These are phyloP conservation scores for Volvox africanus DNA, from an alignment of 139 green algal species.

Conservation along the genomic window DNA sequence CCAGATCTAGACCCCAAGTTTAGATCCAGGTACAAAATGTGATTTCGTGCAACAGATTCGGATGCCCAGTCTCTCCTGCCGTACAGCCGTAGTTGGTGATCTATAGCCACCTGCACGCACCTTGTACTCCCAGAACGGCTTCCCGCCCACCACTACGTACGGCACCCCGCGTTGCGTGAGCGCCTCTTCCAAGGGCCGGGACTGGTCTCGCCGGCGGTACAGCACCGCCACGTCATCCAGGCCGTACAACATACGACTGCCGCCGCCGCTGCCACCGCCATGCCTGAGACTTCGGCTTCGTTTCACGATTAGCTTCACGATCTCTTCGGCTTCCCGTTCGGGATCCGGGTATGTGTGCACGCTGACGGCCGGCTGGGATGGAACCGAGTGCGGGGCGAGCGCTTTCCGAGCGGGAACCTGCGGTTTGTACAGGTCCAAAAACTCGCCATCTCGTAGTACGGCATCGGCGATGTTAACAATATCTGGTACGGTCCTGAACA, in stretches of 20 bases:
- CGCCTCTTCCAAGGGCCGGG: conserved; percentile 14
- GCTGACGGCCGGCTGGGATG: background rate
- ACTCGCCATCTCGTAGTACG: background rate
- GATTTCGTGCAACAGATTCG: too few relatives aligned
- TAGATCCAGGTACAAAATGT: too few relatives aligned
- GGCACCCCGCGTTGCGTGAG: background rate
- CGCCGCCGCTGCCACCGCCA: background rate
- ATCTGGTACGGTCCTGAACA: conserved; percentile 10
- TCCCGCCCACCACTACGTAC: conserved; percentile 27
- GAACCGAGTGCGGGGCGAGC: too few relatives aligned
- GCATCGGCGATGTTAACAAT: conserved; percentile 28
- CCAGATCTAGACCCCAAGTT: too few relatives aligned
- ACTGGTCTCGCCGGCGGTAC: conserved; percentile 40
- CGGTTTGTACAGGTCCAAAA: background rate
- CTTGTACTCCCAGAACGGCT: conserved; percentile 50
- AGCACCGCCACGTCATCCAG: conserved; percentile 37
- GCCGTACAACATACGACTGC: background rate
- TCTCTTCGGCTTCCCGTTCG: background rate
- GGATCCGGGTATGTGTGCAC: background rate
- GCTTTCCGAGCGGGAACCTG: background rate
- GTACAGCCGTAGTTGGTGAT: too few relatives aligned
- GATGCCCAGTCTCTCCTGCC: too few relatives aligned
- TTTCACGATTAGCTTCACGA: background rate
- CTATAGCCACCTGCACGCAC: background rate
- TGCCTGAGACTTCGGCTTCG: background rate